A percentile compares a stretch with the other conserved stretches of the same genome.
These are phyloP conservation scores for Metrosideros polymorpha DNA, from an alignment of 441 rosid genomes.

Conservation along the genomic window DNA sequence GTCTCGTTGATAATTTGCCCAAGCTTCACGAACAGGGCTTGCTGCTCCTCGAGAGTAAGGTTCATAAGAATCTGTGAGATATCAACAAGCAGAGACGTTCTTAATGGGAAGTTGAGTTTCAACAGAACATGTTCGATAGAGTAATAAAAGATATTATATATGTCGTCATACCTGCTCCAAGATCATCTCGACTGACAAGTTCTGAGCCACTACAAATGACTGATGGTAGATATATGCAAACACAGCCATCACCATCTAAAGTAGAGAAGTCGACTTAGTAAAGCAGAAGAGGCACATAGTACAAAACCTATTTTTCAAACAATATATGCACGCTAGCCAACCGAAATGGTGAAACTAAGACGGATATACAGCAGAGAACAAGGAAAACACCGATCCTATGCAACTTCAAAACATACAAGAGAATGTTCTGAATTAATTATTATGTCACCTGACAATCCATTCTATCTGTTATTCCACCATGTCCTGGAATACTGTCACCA, in stretches of 20 bases:
- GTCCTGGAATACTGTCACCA: constrained; percentile 95
- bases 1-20: constrained; percentile 48
- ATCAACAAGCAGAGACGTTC: background rate
- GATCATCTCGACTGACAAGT: constrained; percentile 54
- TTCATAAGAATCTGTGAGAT: constrained; percentile 39
- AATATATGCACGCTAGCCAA: background rate
- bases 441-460: constrained; percentile 87
- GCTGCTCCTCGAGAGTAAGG: constrained; percentile 66
- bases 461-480: constrained; percentile 93
- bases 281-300: background rate
- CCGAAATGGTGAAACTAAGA: background rate
- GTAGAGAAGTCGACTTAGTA: background rate
- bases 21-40: constrained; percentile 39
- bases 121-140: background rate
- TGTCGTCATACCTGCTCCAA: constrained; percentile 48
- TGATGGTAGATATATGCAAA: constrained; percentile 87
- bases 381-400: background rate
- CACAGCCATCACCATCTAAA: constrained; percentile 97
- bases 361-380: background rate
- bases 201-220: constrained; percentile 53
- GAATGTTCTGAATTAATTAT: background rate
- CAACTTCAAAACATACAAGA: background rate
- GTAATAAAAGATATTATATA: background rate
- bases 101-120: background rate
- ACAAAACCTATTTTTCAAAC: background rate